A percentile compares a stretch with the other conserved stretches of the same genome.
Conservation (phyloP, 495 filamentous ascomycete genomes). For the Penicillium simplicissimum region DNA sequence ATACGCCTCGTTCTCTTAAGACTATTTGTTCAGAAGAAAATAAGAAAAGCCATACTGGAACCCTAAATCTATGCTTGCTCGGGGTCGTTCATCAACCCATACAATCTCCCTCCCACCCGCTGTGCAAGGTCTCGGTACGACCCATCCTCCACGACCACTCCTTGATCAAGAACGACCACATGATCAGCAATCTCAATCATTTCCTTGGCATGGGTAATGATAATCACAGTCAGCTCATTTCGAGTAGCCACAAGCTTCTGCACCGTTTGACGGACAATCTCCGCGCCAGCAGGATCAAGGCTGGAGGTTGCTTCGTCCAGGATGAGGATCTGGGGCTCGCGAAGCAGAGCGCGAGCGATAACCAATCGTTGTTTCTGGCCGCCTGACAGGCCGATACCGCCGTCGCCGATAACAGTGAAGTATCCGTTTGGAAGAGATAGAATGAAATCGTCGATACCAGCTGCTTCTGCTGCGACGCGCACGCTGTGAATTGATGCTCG, state of each 20-base stretch:
- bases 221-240: conserved; percentile 53
- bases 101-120: conserved; percentile 42
- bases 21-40: background rate
- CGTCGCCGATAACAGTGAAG: conserved; percentile 73
- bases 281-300: conserved; percentile 71
- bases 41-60: background rate
- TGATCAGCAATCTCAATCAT: conserved; percentile 81
- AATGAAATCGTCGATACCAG: conserved; percentile 82
- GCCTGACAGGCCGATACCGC: conserved; percentile 72
- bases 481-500: conserved; percentile 39
- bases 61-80: conserved; percentile 9
- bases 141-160: conserved; percentile 66
- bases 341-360: conserved; percentile 77
- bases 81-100: conserved; percentile 32
- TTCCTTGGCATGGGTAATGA: conserved; percentile 75
- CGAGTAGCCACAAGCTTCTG: conserved; percentile 37
- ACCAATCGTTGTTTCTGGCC: conserved; percentile 83
- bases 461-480: conserved; percentile 60
- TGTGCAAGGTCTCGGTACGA: conserved; percentile 54
- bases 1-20: background rate
- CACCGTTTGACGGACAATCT: conserved; percentile 65
- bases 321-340: conserved; percentile 69
- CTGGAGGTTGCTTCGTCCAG: conserved; percentile 87
- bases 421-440: conserved; percentile 71
- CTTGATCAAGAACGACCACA: conserved; percentile 69